Evolutionary conservation across 2,329 filamentous ascomycete genomes (phyloP).

Genomic region (Stemphylium beticola): DNA sequence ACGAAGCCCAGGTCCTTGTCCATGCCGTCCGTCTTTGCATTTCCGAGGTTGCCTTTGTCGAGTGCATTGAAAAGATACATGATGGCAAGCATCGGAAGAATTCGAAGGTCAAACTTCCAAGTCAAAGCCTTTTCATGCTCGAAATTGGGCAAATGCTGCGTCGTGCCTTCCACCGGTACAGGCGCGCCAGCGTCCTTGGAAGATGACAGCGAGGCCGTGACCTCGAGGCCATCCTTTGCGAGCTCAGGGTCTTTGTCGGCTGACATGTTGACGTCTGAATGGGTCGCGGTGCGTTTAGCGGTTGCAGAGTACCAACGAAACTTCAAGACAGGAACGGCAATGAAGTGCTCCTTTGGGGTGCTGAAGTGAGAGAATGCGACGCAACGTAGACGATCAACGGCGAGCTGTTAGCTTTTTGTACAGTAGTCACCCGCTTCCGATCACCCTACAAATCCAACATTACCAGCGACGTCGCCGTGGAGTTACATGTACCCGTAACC

Average conservation of each 20-base stretch:
- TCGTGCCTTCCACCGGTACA: constrained; percentile 35
- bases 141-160: constrained; percentile 42
- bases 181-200: constrained; percentile 30
- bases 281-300: neutral
- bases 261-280: constrained; percentile 28
- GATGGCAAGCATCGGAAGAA: constrained; percentile 64
- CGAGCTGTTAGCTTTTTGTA: constrained; percentile 15
- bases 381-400: neutral
- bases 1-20: constrained; percentile 65
- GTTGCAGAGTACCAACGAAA: neutral
- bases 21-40: constrained; percentile 54
- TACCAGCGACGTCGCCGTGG: constrained; percentile 16
- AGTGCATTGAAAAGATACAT: constrained; percentile 65
- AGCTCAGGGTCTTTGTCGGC: constrained; percentile 35
- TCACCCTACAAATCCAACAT: neutral
- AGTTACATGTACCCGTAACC: constrained; percentile 21
- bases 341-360: neutral
- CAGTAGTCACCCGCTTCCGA: neutral
- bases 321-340: neutral
- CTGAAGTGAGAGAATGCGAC: neutral
- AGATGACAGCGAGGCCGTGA: constrained; percentile 36
- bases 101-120: constrained; percentile 61
- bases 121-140: constrained; percentile 53
- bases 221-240: constrained; percentile 36
- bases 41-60: constrained; percentile 47